phyloP scores from a whole-genome alignment of 257 asterid genomes.

The Lavandula angustifolia region DNA sequence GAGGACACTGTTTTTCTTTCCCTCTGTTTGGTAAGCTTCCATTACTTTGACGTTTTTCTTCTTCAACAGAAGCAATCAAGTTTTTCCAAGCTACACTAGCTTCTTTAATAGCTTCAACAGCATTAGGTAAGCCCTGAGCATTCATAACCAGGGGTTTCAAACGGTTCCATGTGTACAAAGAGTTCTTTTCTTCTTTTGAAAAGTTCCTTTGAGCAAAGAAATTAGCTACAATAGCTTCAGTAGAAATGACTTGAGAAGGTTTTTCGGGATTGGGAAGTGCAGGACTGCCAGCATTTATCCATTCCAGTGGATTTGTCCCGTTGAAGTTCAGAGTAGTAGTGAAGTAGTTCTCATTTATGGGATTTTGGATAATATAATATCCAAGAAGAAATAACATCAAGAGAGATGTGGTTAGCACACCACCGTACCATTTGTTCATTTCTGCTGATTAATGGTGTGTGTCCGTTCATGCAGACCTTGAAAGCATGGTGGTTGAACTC shows the following conservation, averaged over 20 bases:
- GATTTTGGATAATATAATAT: constrained; percentile 53
- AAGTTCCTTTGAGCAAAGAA: constrained; percentile 58
- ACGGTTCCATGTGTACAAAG: constrained; percentile 76
- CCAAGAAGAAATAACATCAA: constrained; percentile 71
- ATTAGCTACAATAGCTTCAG: constrained; percentile 46
- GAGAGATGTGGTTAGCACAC: constrained; percentile 61
- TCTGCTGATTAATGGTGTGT: constrained; percentile 44
- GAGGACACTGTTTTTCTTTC: constrained; percentile 95
- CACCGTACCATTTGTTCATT: constrained; percentile 89
- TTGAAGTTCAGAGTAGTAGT: constrained; percentile 51
- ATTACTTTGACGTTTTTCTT: constrained; percentile 62
- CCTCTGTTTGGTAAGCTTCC: constrained; percentile 63
- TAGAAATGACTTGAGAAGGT: constrained; percentile 54
- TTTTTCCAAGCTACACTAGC: constrained; percentile 81
- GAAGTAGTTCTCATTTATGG: constrained; percentile 57
- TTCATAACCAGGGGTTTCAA: constrained; percentile 53
- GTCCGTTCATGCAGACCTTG: constrained; percentile 35
- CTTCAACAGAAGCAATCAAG: constrained; percentile 68
- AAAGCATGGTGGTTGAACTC: constrained; percentile 29
- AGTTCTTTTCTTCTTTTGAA: constrained; percentile 55
- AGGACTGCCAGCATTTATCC: constrained; percentile 62
- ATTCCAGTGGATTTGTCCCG: constrained; percentile 80
- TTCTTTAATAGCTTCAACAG: constrained; percentile 79
- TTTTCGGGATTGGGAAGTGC: constrained; percentile 54
- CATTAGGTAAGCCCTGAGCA: constrained; percentile 80